Evolutionary conservation across 352 stramenopile species (phyloP).

Genomic region (Globisporangium parvum): DNA sequence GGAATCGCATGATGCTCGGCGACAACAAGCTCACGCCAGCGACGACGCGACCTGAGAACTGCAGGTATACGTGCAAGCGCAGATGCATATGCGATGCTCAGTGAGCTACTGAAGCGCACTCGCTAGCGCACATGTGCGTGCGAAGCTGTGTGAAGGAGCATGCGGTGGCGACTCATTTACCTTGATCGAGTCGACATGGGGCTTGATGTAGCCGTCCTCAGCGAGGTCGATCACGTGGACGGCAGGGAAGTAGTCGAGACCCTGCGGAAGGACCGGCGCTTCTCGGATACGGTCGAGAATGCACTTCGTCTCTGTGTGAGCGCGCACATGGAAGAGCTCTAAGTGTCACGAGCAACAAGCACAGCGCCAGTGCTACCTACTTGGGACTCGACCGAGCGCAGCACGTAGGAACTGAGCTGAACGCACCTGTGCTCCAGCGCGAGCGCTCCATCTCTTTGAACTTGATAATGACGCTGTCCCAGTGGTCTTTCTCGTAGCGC

Average conservation of each 20-base stretch:
- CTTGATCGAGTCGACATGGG: conserved; percentile 85
- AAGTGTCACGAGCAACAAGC: background rate
- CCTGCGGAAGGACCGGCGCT: conserved; percentile 46
- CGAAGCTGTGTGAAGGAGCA: background rate
- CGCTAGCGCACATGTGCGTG: no score
- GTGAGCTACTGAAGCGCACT: background rate
- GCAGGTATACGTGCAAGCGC: background rate
- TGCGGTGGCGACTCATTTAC: conserved; percentile 15
- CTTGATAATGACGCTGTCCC: conserved; percentile 84
- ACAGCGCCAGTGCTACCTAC: background rate
- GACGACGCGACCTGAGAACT: conserved; percentile 79
- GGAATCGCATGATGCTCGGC: conserved; percentile 80
- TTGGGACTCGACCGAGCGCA: background rate
- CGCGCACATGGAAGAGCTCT: background rate
- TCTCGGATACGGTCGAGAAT: conserved; percentile 69
- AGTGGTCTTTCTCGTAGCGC: conserved; percentile 79
- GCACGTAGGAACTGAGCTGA: background rate
- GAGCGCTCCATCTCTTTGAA: conserved; percentile 87
- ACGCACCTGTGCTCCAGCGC: conserved; percentile 54
- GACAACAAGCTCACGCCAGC: conserved; percentile 73
- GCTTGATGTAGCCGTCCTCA: conserved; percentile 79
- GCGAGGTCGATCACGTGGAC: conserved; percentile 82
- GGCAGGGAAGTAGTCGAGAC: conserved; percentile 61
- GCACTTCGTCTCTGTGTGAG: conserved; percentile 36
- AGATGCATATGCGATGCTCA: background rate